Conservation (phyloP, 495 filamentous ascomycete genomes). For the Evernia prunastri region DNA sequence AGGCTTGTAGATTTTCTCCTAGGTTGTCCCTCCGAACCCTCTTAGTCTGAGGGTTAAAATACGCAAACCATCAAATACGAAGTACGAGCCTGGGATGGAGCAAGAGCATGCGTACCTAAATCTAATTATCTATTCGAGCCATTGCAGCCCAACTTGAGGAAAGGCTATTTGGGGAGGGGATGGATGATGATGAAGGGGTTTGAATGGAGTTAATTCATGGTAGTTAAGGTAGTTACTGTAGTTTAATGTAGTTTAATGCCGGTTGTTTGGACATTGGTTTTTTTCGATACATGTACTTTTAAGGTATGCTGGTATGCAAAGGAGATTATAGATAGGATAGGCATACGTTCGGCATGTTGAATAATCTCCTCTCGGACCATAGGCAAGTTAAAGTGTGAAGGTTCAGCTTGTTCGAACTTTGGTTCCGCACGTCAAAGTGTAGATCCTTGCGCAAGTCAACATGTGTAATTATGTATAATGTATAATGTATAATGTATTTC, state of each 20-base stretch:
- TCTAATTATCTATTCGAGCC: not conserved
- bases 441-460: not conserved
- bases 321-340: too few species aligned
- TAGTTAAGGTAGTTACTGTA: too few species aligned
- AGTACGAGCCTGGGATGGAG: not conserved
- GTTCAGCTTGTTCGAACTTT: not conserved
- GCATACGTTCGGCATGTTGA: too few species aligned
- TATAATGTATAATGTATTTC: not conserved
- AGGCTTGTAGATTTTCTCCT: slow-evolving; percentile 16
- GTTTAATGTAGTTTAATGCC: too few species aligned
- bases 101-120: not conserved
- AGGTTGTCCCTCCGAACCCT: slow-evolving; percentile 1
- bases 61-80: not conserved
- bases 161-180: not conserved
- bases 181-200: too few species aligned
- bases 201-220: too few species aligned
- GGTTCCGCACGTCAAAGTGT: not conserved
- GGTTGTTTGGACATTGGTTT: too few species aligned
- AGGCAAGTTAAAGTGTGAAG: not conserved
- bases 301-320: too few species aligned
- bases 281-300: too few species aligned
- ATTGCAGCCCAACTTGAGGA: not conserved
- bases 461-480: not conserved
- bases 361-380: not conserved
- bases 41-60: not conserved